These are phyloP conservation scores for Wilcoxina mikolae DNA, from an alignment of 495 filamentous ascomycete genomes.

Conservation along the genomic window DNA sequence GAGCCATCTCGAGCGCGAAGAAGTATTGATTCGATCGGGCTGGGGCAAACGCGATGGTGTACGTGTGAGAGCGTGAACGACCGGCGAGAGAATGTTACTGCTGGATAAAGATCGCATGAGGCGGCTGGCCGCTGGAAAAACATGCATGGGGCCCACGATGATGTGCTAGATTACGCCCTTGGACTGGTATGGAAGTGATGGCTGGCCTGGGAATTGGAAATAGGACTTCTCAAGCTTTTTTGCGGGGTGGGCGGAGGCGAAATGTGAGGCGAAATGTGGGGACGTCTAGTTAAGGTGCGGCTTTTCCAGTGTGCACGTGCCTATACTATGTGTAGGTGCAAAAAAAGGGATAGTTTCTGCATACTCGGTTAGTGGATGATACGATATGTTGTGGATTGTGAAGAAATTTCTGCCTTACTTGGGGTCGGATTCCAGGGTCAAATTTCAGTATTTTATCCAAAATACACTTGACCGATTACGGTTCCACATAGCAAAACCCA, in stretches of 20 bases:
- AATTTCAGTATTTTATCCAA: no score
- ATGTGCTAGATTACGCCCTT: background rate
- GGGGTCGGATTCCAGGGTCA: no score
- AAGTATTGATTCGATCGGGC: constrained; percentile 1
- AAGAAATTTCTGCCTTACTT: no score
- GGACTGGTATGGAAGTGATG: background rate
- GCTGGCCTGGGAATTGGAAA: background rate
- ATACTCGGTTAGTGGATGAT: no score
- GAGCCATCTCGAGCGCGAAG: background rate
- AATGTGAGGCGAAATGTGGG: background rate
- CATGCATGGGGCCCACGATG: background rate
- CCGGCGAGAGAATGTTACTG: background rate
- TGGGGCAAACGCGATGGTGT: background rate
- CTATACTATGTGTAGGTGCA: no score
- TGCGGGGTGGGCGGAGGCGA: background rate
- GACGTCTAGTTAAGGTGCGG: background rate
- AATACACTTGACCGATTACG: no score
- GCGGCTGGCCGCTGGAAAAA: background rate
- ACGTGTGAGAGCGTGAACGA: background rate
- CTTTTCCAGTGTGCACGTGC: no score
- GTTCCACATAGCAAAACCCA: no score
- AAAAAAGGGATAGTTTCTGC: no score
- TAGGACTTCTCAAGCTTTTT: background rate
- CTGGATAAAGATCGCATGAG: constrained; percentile 3
- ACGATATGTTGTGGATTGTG: no score